These are phyloP conservation scores for Fonsecaea multimorphosa DNA, from an alignment of 2,329 filamentous ascomycete species.

Conservation along the genomic window DNA sequence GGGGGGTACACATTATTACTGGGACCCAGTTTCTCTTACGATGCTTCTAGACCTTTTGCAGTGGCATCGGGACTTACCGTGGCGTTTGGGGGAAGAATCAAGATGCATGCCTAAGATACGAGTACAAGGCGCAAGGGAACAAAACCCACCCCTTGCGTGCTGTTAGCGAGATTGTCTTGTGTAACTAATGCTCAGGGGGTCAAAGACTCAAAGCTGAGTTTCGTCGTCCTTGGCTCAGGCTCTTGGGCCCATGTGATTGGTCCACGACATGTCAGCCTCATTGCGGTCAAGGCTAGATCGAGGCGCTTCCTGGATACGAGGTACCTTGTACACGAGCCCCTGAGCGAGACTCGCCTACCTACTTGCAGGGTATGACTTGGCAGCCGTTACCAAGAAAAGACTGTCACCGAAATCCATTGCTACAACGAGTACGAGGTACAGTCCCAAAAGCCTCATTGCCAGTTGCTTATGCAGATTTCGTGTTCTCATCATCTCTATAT, in stretches of 20 bases:
- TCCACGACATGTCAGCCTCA: background rate
- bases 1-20: background rate
- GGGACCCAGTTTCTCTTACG: background rate
- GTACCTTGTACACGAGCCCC: background rate
- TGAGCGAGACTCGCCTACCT: background rate
- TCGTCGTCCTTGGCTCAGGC: background rate
- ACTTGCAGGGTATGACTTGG: background rate
- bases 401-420: background rate
- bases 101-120: background rate
- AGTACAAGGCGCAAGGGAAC: background rate
- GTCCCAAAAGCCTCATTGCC: background rate
- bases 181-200: conserved; percentile 1
- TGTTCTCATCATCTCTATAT: background rate
- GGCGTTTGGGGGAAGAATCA: background rate
- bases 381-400: background rate
- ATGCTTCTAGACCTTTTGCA: conserved; percentile 5
- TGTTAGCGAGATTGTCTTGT: conserved; percentile 4
- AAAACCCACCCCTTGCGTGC: background rate
- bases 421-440: background rate
- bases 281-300: background rate
- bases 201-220: background rate
- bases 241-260: background rate
- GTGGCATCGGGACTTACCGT: background rate
- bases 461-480: background rate
- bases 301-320: conserved; percentile 1